Percentiles rank a stretch among this genome's conserved stretches.
phyloP scores from a whole-genome alignment of 192 early-diverging fungal species.

The Backusella tarrabulga region DNA sequence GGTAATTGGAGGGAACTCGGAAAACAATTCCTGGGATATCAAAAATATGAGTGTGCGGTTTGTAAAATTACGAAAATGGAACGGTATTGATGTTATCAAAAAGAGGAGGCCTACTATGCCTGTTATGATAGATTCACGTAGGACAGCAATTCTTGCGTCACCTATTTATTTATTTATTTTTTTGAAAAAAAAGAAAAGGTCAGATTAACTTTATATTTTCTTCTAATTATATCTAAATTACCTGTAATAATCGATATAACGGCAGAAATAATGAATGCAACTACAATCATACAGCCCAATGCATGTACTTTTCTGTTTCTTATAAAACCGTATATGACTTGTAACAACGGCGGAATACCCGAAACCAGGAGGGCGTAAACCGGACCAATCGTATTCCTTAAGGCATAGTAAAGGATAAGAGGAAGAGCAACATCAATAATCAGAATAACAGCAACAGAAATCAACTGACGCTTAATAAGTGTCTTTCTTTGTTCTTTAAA shows the following conservation, averaged over 20 bases:
- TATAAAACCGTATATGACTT: constrained; percentile 29
- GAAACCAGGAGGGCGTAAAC: constrained; percentile 40
- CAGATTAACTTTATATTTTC: neutral
- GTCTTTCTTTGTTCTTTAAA: neutral
- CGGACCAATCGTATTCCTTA: constrained; percentile 26
- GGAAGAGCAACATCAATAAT: constrained; percentile 32
- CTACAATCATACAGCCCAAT: constrained; percentile 35
- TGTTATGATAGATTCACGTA: constrained; percentile 43
- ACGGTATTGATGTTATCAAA: constrained; percentile 38
- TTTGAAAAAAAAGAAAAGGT: neutral
- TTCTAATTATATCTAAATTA: neutral
- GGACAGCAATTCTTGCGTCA: constrained; percentile 36
- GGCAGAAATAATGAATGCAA: constrained; percentile 38
- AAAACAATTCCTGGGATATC: constrained; percentile 31
- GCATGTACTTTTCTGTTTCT: constrained; percentile 30
- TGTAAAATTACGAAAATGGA: constrained; percentile 30
- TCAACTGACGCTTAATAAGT: neutral
- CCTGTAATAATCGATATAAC: constrained; percentile 35
- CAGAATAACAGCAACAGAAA: constrained; percentile 8
- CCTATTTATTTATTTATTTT: neutral
- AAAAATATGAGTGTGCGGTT: constrained; percentile 33
- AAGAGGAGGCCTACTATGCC: constrained; percentile 35
- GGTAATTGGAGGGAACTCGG: constrained; percentile 22
- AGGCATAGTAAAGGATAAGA: constrained; percentile 28
- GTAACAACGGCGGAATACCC: constrained; percentile 39